Conservation (phyloP, 345 rosid species). For the sweet orange (Citrus sinensis) region DVS_A1.0 CM039162.1:29480001-29480500, state of each 20-base stretch:
- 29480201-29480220: neutral
- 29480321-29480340: conserved; percentile 24
- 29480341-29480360: conserved; percentile 37
- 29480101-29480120: neutral
- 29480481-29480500: conserved; percentile 24
- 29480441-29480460: conserved; percentile 23
- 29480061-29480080: neutral
- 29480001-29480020: neutral
- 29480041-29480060: neutral
- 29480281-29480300: conserved; percentile 31
- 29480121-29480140: neutral
- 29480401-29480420: neutral
- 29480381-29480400: neutral
- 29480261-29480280: neutral
- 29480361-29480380: conserved; percentile 11
- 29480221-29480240: neutral
- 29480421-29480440: conserved; percentile 34
- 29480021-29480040: neutral
- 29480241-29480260: neutral
- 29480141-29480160: neutral
- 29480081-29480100: neutral
- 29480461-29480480: conserved; percentile 32
- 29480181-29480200: neutral
- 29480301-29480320: conserved; percentile 31
- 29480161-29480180: too few relatives aligned